Percentiles rank a stretch among this genome's conserved stretches.
These are phyloP conservation scores for Castanopsis chinensis DNA, from an alignment of 306 rosid genomes.

Conservation along the genomic window DNA sequence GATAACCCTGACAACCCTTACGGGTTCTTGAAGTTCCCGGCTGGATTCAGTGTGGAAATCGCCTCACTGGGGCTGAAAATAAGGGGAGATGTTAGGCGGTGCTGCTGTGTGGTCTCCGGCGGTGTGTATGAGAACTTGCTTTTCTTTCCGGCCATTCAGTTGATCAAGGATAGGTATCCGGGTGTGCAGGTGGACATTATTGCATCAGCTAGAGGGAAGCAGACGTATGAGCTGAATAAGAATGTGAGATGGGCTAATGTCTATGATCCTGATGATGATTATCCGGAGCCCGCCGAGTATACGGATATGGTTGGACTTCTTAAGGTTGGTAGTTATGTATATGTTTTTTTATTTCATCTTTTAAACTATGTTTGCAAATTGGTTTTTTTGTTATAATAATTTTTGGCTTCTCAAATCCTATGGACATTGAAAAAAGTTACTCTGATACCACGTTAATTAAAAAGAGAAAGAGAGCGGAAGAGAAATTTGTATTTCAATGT, in stretches of 20 bases:
- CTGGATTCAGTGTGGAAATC: conserved; percentile 67
- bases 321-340: conserved; percentile 43
- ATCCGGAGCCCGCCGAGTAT: conserved; percentile 76
- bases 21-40: conserved; percentile 79
- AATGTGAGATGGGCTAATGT: conserved; percentile 81
- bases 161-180: conserved; percentile 79
- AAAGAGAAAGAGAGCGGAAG: too few relatives aligned
- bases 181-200: conserved; percentile 75
- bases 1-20: conserved; percentile 70
- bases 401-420: too few relatives aligned
- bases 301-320: conserved; percentile 77
- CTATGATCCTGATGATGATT: conserved; percentile 67
- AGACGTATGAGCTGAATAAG: conserved; percentile 74
- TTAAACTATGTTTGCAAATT: not conserved
- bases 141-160: conserved; percentile 71
- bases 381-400: too few relatives aligned
- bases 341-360: not conserved
- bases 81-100: conserved; percentile 84
- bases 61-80: conserved; percentile 64
- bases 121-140: conserved; percentile 84
- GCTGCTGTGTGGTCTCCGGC: conserved; percentile 77
- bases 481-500: too few relatives aligned
- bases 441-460: too few relatives aligned
- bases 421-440: not conserved
- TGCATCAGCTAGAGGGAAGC: conserved; percentile 69